Evolutionary conservation across 164 flowering plant species (phyloP).

Genomic region (Malania oleifera): DNA sequence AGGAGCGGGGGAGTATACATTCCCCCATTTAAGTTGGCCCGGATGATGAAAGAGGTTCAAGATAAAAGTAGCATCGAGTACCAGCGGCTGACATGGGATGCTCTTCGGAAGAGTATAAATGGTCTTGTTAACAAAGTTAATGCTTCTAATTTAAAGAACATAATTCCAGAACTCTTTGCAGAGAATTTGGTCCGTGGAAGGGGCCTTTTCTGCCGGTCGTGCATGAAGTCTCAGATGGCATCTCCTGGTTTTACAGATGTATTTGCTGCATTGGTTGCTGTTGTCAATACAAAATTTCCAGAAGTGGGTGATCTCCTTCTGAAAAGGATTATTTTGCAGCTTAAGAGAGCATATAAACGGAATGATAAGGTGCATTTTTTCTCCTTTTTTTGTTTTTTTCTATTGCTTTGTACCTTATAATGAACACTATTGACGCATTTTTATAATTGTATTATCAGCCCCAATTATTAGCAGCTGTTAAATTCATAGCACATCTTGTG

Average conservation of each 20-base stretch:
- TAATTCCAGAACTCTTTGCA: slow-evolving; percentile 78
- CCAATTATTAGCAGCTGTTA: slow-evolving; percentile 82
- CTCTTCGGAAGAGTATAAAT: slow-evolving; percentile 87
- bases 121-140: slow-evolving; percentile 95
- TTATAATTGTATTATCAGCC: slow-evolving; percentile 37
- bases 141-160: slow-evolving; percentile 81
- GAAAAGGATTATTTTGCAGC: slow-evolving; percentile 80
- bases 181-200: slow-evolving; percentile 90
- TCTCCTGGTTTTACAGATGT: slow-evolving; percentile 93
- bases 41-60: slow-evolving; percentile 80
- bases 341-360: slow-evolving; percentile 90
- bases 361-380: slow-evolving; percentile 69
- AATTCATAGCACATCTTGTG: slow-evolving; percentile 89
- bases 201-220: slow-evolving; percentile 89
- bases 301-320: slow-evolving; percentile 83
- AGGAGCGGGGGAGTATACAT: slow-evolving; percentile 91
- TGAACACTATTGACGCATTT: background rate
- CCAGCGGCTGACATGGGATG: slow-evolving; percentile 96
- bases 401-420: background rate
- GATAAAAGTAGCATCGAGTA: slow-evolving; percentile 83
- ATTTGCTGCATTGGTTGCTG: slow-evolving; percentile 87
- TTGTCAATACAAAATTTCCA: slow-evolving; percentile 90
- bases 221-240: slow-evolving; percentile 98
- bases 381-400: background rate
- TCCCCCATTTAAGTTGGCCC: slow-evolving; percentile 84